Evolutionary conservation across 441 rosid species (phyloP), one percentile per base, ranked within the genome.

Genomic region (Erysimum cheiri): DNA sequence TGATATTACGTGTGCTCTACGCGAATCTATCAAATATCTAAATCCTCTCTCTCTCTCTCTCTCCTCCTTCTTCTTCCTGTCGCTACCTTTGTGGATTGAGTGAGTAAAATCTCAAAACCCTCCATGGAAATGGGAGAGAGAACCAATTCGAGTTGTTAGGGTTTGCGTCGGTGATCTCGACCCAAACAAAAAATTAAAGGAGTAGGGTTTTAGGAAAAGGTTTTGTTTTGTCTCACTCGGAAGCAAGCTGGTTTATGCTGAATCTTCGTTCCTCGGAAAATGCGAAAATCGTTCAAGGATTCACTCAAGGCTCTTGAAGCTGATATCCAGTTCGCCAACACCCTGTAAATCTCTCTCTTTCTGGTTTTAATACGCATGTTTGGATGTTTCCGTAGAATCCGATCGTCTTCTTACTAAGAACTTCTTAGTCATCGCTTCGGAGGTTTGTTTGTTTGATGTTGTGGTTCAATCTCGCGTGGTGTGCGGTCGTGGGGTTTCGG

Each of bases 241-340:
- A 29, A 53, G 37, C 68, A 67, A 65, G 41, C 40, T 73, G 54
- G 63, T 74, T 77, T 69, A 68, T 78, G 77, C 22, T 69, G 64
- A 68, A 69, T 55, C 72, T 56, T 33, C 41, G 0, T 24, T 53
- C 43, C 14, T 37, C 14, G 70, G 37, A 67, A 79, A 36, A 94
- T 94, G 98, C 71, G 96, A 84, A 94, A 94, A 77, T 94, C 91
- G 52, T 92, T 92, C 66, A 94, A 90, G 84, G 98, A 94, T 81
- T 92, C 99, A 53, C 89, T 92, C 15, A 94, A 94, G 80, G 93
- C 97, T 61, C 97, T 94, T 43, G 97, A 94, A 85, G 98, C 99
- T 77, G 99, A 94, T 86, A 94, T 94, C 41, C 99, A 94, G 78
- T 88, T 88, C 64, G 99, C 99, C 74, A 94, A 94, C 74, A 87